Evolutionary conservation across 495 filamentous ascomycete species (phyloP).

Genomic region (Penicillium bovifimosum): DNA sequence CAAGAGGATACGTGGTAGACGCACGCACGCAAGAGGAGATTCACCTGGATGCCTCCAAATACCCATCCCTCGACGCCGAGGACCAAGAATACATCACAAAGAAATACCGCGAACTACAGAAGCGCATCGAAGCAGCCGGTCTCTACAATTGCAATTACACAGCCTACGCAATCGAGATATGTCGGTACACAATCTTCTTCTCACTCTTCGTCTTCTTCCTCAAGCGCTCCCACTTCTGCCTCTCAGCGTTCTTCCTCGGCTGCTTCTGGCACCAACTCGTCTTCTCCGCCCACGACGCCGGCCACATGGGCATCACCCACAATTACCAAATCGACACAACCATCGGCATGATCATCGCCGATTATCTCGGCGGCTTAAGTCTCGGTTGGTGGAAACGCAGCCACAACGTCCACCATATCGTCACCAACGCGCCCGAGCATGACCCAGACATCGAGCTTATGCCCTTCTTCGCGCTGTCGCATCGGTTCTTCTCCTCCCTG

Average conservation of each 20-base stretch:
- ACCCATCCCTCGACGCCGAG: slow-evolving; percentile 62
- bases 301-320: slow-evolving; percentile 91
- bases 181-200: slow-evolving; percentile 61
- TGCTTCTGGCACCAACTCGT: slow-evolving; percentile 85
- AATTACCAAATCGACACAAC: slow-evolving; percentile 69
- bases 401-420: slow-evolving; percentile 91
- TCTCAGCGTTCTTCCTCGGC: slow-evolving; percentile 65
- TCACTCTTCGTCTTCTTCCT: slow-evolving; percentile 47
- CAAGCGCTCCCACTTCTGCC: slow-evolving; percentile 8
- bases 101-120: slow-evolving; percentile 66
- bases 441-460: slow-evolving; percentile 90
- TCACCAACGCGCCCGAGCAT: slow-evolving; percentile 87
- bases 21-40: slow-evolving; percentile 63
- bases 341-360: slow-evolving; percentile 78
- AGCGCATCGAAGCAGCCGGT: slow-evolving; percentile 60
- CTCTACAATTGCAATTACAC: slow-evolving; percentile 76
- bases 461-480: slow-evolving; percentile 82
- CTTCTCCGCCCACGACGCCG: slow-evolving; percentile 85
- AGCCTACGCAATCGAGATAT: slow-evolving; percentile 64
- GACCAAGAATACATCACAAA: slow-evolving; percentile 66
- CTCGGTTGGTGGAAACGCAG: slow-evolving; percentile 91
- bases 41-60: slow-evolving; percentile 61
- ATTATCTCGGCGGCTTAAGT: slow-evolving; percentile 78
- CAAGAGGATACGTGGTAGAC: slow-evolving; percentile 46
- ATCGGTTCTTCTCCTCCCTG: slow-evolving; percentile 65